Conservation (phyloP, 225 moss, liverwort and hornwort genomes). For the Polytrichum formosum region DNA sequence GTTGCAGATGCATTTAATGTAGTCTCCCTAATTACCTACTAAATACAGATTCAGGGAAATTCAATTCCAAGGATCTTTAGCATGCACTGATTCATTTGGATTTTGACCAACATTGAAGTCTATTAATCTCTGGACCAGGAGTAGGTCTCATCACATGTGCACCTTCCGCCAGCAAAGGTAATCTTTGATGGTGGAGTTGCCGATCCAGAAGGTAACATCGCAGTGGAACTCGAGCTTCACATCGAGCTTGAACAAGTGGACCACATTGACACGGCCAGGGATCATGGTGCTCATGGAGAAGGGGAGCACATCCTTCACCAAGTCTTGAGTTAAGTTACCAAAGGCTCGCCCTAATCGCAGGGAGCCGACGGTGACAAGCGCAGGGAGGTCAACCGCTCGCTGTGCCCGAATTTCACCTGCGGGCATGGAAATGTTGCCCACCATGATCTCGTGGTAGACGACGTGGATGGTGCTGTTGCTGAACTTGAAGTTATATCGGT, state of each 20-base stretch:
- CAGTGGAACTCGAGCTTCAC: slow-evolving; percentile 52
- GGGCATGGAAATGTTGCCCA: slow-evolving; percentile 53
- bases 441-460: slow-evolving; percentile 47
- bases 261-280: slow-evolving; percentile 41
- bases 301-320: slow-evolving; percentile 23
- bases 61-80: too few relatives aligned
- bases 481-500: slow-evolving; percentile 56
- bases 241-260: slow-evolving; percentile 35
- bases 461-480: slow-evolving; percentile 61
- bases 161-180: slow-evolving; percentile 61
- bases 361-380: slow-evolving; percentile 46
- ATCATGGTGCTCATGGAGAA: slow-evolving; percentile 48
- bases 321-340: slow-evolving; percentile 23
- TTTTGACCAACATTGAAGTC: too few relatives aligned
- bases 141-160: slow-evolving; percentile 20
- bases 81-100: too few relatives aligned
- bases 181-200: slow-evolving; percentile 40
- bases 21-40: too few relatives aligned
- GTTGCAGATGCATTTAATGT: too few relatives aligned
- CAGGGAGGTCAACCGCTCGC: slow-evolving; percentile 31
- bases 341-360: slow-evolving; percentile 36
- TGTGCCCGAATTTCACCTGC: slow-evolving; percentile 40
- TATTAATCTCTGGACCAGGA: too few relatives aligned
- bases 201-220: slow-evolving; percentile 46
- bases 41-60: too few relatives aligned